Conservation (phyloP, 192 early-diverging fungal genomes). For the Dimargaris cristalligena region DNA sequence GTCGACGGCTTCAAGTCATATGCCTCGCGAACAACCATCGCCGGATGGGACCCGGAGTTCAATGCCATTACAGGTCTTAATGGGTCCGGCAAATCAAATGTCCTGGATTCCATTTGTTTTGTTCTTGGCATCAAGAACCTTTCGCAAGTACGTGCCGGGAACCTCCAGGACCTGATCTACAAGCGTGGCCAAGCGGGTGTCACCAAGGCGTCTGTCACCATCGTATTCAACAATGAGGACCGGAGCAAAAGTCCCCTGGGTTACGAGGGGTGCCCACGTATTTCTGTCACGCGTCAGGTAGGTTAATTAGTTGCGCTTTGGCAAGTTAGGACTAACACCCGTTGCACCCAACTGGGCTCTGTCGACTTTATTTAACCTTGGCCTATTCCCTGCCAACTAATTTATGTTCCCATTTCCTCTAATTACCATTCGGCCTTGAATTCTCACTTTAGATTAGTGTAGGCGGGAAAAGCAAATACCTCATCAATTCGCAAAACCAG, state of each 20-base stretch:
- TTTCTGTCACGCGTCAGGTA: slow-evolving; percentile 93
- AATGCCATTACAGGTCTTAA: slow-evolving; percentile 98
- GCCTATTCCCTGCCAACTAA: no score
- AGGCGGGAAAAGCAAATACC: slow-evolving; percentile 89
- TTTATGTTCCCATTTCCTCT: no score
- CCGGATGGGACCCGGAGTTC: slow-evolving; percentile 95
- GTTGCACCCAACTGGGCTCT: no score
- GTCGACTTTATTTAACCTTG: no score
- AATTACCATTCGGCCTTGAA: no score
- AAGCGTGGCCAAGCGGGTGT: slow-evolving; percentile 98
- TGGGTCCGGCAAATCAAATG: slow-evolving; percentile 96
- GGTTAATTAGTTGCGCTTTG: no score
- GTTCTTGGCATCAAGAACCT: slow-evolving; percentile 91
- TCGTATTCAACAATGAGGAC: slow-evolving; percentile 90
- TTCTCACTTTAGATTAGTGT: slow-evolving; percentile 34
- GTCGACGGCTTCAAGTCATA: slow-evolving; percentile 99
- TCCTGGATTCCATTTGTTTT: slow-evolving; percentile 97
- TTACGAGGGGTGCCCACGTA: slow-evolving; percentile 66
- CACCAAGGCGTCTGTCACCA: slow-evolving; percentile 92
- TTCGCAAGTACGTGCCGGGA: slow-evolving; percentile 81
- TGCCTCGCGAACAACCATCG: slow-evolving; percentile 83
- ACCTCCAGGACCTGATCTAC: slow-evolving; percentile 91
- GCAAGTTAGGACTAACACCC: no score
- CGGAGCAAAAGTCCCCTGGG: slow-evolving; percentile 69
- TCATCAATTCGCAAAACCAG: slow-evolving; percentile 85